Percentiles rank a stretch among this genome's conserved stretches.
These are phyloP conservation scores for Neurospora sp. DNA, from an alignment of 2,329 filamentous ascomycete genomes.

Conservation along the genomic window DNA sequence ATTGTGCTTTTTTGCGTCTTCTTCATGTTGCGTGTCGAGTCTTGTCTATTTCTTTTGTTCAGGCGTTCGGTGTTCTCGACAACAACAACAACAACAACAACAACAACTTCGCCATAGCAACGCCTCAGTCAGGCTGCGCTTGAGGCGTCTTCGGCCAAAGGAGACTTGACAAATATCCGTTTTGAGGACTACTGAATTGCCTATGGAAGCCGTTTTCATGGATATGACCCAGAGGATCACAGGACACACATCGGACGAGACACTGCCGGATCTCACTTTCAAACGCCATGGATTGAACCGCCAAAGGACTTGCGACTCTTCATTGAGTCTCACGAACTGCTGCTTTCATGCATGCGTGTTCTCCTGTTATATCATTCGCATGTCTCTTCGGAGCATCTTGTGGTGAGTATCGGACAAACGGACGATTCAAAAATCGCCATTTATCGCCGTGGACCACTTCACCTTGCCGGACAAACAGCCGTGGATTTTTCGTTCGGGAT, in stretches of 20 bases:
- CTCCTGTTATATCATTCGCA: background rate
- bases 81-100: background rate
- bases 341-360: background rate
- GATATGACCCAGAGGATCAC: background rate
- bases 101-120: background rate
- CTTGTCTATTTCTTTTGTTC: constrained; percentile 22
- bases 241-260: background rate
- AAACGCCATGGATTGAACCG: background rate
- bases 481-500: background rate
- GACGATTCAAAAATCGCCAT: background rate
- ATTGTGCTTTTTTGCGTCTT: constrained; percentile 23
- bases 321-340: background rate
- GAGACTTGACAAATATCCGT: constrained; percentile 1
- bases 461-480: background rate
- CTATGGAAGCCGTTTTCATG: background rate
- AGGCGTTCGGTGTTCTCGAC: constrained; percentile 8
- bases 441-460: background rate
- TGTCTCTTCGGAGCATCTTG: background rate
- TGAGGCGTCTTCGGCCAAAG: background rate
- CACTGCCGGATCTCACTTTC: background rate
- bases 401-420: background rate
- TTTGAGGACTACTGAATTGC: background rate
- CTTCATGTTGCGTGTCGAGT: constrained; percentile 19
- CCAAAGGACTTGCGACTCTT: background rate
- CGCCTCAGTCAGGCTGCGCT: constrained; percentile 16